These are phyloP conservation scores for Eruca vesicaria DNA, from an alignment of 441 rosid genomes.

Conservation along the genomic window DNA sequence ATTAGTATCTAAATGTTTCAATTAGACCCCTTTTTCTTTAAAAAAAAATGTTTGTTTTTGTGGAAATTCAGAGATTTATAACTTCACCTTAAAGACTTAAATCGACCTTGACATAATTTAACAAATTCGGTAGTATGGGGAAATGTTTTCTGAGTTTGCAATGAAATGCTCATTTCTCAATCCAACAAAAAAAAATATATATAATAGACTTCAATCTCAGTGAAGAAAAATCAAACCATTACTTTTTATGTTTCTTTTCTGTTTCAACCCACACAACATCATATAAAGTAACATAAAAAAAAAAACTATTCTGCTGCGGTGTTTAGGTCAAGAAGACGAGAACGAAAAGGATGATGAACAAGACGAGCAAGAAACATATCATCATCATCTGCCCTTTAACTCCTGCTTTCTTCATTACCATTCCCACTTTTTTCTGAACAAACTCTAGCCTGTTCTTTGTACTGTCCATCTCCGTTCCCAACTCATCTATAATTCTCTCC, in stretches of 20 bases:
- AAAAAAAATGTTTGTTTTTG: too few relatives aligned
- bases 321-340: constrained; percentile 77
- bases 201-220: not conserved
- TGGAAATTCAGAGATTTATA: too few relatives aligned
- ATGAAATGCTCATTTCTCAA: too few relatives aligned
- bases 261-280: not conserved
- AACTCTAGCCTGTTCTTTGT: constrained; percentile 94
- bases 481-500: constrained; percentile 83
- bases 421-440: constrained; percentile 98
- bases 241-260: not conserved
- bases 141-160: too few relatives aligned
- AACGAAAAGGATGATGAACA: constrained; percentile 88
- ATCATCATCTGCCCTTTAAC: constrained; percentile 94
- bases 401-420: constrained; percentile 98
- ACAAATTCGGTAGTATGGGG: too few relatives aligned
- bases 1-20: too few relatives aligned
- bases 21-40: too few relatives aligned
- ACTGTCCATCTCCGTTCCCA: constrained; percentile 92
- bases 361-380: constrained; percentile 74
- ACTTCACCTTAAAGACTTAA: too few relatives aligned
- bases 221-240: not conserved
- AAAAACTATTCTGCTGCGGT: not conserved
- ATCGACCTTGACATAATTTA: too few relatives aligned
- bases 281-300: constrained; percentile 10
- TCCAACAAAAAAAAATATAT: too few relatives aligned